Percentiles rank a stretch among this genome's conserved stretches.
phyloP scores from a whole-genome alignment of 1,284 basidiomycete genomes.

The Tausonia pullulans region DNA sequence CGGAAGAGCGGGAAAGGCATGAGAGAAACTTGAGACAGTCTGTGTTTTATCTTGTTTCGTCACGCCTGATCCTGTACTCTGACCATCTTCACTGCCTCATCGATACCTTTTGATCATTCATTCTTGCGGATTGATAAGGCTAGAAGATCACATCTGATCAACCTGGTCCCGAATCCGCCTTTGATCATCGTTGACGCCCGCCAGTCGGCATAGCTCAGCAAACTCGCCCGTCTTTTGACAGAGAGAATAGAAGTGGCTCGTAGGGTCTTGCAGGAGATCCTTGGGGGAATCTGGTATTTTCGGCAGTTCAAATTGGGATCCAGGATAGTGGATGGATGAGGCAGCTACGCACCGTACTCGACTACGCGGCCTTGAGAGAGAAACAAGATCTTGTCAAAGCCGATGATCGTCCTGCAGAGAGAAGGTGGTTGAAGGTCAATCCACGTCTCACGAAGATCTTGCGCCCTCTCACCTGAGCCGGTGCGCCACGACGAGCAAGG shows the following conservation, averaged over 20 bases:
- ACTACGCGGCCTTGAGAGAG: neutral
- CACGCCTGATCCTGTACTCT: too few species aligned
- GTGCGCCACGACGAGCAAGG: constrained; percentile 62
- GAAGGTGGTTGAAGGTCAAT: neutral
- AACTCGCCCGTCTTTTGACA: constrained; percentile 6
- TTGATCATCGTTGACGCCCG: neutral
- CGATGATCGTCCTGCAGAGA: constrained; percentile 6
- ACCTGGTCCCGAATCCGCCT: too few species aligned
- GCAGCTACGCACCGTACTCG: neutral
- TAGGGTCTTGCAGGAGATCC: neutral
- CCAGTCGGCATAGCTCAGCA: neutral
- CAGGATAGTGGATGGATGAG: neutral
- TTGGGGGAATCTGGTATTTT: neutral
- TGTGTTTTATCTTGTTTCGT: too few species aligned
- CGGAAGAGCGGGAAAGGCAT: too few species aligned
- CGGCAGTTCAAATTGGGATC: neutral
- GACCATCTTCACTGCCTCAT: neutral
- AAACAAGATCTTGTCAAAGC: constrained; percentile 1
- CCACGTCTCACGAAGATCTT: neutral
- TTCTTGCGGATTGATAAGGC: too few species aligned
- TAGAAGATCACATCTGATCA: too few species aligned
- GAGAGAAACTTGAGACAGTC: too few species aligned
- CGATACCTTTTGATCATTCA: neutral
- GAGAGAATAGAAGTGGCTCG: neutral
- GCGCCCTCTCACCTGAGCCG: constrained; percentile 41